A percentile compares a stretch with the other conserved stretches of the same genome.
Evolutionary conservation across 1,284 basidiomycete genomes (phyloP).

Genomic region (Trichosporon asahii): DNA sequence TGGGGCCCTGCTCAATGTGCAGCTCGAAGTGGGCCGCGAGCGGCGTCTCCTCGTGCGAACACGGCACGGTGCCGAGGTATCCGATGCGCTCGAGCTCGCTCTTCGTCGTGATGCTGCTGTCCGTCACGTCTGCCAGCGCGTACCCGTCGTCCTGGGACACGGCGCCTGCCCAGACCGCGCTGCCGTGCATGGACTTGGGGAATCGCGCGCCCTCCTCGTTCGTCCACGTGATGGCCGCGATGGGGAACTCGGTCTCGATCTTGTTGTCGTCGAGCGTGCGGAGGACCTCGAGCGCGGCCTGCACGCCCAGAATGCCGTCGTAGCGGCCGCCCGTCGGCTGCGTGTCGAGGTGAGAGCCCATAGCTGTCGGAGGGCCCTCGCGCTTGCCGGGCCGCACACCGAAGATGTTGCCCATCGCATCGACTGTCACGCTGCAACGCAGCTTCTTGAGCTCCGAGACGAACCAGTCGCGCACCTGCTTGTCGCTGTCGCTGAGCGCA

Average conservation of each 20-base stretch:
- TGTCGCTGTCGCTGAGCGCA: slow-evolving; percentile 39
- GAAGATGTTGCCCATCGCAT: slow-evolving; percentile 47
- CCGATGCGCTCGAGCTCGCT: slow-evolving; percentile 29
- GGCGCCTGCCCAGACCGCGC: slow-evolving; percentile 37
- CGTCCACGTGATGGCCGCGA: slow-evolving; percentile 32
- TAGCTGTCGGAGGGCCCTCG: slow-evolving; percentile 29
- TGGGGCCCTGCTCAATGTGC: slow-evolving; percentile 42
- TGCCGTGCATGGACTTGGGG: slow-evolving; percentile 35
- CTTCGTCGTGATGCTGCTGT: slow-evolving; percentile 14
- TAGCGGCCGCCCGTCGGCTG: slow-evolving; percentile 39
- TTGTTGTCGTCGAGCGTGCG: slow-evolving; percentile 18
- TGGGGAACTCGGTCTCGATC: slow-evolving; percentile 25
- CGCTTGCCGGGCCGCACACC: slow-evolving; percentile 30
- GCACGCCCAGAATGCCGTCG: slow-evolving; percentile 40
- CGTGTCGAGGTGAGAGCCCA: slow-evolving; percentile 41
- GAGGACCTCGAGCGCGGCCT: slow-evolving; percentile 31
- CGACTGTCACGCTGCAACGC: slow-evolving; percentile 36
- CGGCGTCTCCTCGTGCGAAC: slow-evolving; percentile 20
- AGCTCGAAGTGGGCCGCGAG: slow-evolving; percentile 40
- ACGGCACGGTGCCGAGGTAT: slow-evolving; percentile 26
- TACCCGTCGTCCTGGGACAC: slow-evolving; percentile 20
- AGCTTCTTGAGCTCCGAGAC: slow-evolving; percentile 32
- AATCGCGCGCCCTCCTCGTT: slow-evolving; percentile 39
- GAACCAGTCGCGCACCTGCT: slow-evolving; percentile 40
- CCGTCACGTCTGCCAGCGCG: slow-evolving; percentile 19